Evolutionary conservation across 768 basidiomycete genomes (phyloP).

Genomic region (Amanita jacksonii): DNA sequence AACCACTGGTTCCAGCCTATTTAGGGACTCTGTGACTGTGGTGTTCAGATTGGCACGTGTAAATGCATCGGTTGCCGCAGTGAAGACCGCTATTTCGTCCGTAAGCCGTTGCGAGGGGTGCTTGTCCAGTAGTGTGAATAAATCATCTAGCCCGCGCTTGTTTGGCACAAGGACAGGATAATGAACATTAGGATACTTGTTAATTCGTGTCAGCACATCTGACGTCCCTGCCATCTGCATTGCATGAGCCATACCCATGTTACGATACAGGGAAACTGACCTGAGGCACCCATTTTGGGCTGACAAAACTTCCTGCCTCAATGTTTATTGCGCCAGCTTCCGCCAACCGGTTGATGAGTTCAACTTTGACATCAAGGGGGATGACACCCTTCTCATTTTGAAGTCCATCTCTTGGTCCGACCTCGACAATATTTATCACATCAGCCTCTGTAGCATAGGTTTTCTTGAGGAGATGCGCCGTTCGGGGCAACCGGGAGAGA

Average conservation of each 20-base stretch:
- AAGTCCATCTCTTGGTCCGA: constrained; percentile 84
- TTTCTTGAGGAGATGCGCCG: neutral
- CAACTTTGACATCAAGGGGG: constrained; percentile 63
- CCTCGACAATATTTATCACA: constrained; percentile 70
- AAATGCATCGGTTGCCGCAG: constrained; percentile 83
- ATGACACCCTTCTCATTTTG: constrained; percentile 80
- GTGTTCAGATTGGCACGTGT: constrained; percentile 79
- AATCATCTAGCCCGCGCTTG: constrained; percentile 60
- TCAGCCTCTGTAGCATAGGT: constrained; percentile 18
- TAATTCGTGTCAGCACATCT: constrained; percentile 54
- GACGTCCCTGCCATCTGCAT: constrained; percentile 80
- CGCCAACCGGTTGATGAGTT: constrained; percentile 68
- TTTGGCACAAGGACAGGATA: constrained; percentile 83
- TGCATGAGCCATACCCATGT: neutral
- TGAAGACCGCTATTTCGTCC: constrained; percentile 84
- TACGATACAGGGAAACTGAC: constrained; percentile 21
- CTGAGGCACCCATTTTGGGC: constrained; percentile 91
- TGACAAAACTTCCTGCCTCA: constrained; percentile 86
- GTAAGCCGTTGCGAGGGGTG: constrained; percentile 34
- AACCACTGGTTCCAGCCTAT: constrained; percentile 52
- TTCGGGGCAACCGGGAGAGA: neutral
- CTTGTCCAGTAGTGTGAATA: constrained; percentile 45
- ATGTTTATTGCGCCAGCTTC: constrained; percentile 59
- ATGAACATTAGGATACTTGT: constrained; percentile 43
- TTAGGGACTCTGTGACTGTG: constrained; percentile 60